Conservation (phyloP, 202 grass and related monocot species). For the Zizania palustris region DNA sequence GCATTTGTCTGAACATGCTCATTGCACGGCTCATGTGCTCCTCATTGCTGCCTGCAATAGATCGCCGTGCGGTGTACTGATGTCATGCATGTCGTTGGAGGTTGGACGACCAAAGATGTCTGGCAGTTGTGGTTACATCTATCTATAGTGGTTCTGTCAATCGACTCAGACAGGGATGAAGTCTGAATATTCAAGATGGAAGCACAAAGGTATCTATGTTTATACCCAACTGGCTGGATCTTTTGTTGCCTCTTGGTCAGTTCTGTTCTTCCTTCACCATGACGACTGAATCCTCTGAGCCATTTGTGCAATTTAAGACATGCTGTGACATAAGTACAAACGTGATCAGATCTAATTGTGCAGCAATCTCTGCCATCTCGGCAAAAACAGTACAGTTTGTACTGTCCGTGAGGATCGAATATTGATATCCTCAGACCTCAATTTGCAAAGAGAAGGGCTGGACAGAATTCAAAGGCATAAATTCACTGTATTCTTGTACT, state of each 20-base stretch:
- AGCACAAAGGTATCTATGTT: not conserved
- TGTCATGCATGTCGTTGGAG: not conserved
- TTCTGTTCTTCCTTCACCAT: not conserved
- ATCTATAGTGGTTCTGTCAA: not conserved
- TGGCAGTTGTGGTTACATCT: not conserved
- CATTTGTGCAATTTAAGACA: slow-evolving; percentile 13
- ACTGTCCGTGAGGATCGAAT: not conserved
- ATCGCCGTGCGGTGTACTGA: not conserved
- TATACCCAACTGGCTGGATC: not conserved
- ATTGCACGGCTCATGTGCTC: not conserved
- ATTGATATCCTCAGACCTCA: not conserved
- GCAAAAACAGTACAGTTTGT: slow-evolving; percentile 10
- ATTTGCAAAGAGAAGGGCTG: not conserved
- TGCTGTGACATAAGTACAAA: not conserved
- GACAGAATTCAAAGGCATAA: not conserved
- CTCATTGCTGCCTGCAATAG: not conserved
- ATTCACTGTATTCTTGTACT: not conserved
- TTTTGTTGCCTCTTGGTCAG: not conserved
- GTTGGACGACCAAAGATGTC: not conserved
- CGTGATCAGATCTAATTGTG: slow-evolving; percentile 6
- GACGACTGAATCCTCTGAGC: slow-evolving; percentile 9
- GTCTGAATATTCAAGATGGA: not conserved
- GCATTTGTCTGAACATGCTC: not conserved
- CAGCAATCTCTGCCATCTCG: not conserved
- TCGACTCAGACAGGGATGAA: slow-evolving; percentile 11